A percentile compares a stretch with the other conserved stretches of the same genome.
Conservation (phyloP, 768 basidiomycete species). For the Lyophyllum semitale region DNA sequence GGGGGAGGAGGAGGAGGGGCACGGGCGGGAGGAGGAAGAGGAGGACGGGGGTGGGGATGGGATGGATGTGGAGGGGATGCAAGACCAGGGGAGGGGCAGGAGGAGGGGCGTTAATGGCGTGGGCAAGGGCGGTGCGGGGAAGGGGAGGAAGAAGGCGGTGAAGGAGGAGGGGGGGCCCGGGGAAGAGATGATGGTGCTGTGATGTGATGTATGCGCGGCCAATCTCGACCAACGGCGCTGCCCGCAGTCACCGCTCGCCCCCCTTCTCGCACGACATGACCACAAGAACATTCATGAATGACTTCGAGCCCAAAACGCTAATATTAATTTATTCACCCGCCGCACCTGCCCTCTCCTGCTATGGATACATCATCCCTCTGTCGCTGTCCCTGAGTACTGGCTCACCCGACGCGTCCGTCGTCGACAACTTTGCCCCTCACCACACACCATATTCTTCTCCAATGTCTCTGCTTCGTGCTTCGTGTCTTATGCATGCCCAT, state of each 20-base stretch:
- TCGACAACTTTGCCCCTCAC: no score
- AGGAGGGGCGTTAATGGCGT: constrained; percentile 16
- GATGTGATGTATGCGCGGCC: not conserved
- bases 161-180: constrained; percentile 15
- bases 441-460: no score
- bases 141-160: constrained; percentile 11
- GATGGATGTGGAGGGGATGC: constrained; percentile 19
- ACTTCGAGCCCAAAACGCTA: not conserved
- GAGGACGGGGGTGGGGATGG: constrained; percentile 9
- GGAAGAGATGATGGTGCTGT: constrained; percentile 27
- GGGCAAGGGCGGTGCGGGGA: constrained; percentile 9
- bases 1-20: constrained; percentile 8
- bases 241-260: no score
- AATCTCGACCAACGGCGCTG: not conserved
- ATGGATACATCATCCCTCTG: no score
- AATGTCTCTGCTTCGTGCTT: no score
- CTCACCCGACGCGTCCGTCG: no score
- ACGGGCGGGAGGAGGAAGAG: not conserved
- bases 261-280: no score
- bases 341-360: no score
- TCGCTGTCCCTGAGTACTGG: no score
- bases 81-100: constrained; percentile 2
- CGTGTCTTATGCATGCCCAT: no score
- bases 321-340: not conserved
- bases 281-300: not conserved